Conservation (phyloP, 345 rosid species). For the Triadica sebifera region DNA sequence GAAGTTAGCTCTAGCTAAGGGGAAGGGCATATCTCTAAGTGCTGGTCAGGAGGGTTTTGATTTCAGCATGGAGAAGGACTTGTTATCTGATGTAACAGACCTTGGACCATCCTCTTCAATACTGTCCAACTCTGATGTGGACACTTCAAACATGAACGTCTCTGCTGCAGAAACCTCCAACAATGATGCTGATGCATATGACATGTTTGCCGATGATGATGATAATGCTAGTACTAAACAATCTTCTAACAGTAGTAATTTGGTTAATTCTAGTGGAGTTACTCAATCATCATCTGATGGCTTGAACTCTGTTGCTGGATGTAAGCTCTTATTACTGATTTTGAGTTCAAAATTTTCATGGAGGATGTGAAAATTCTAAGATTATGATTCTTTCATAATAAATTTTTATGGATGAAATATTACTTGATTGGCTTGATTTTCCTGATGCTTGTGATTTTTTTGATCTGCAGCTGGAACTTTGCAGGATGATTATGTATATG, state of each 20-base stretch:
- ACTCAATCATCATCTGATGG: slow-evolving; percentile 34
- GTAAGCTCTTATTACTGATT: slow-evolving; percentile 29
- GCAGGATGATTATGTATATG: slow-evolving; percentile 69
- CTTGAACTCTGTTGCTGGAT: slow-evolving; percentile 25
- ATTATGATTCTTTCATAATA: neutral
- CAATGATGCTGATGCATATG: slow-evolving; percentile 47
- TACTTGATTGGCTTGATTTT: slow-evolving; percentile 1
- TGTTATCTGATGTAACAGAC: slow-evolving; percentile 23
- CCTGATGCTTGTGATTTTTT: slow-evolving; percentile 1
- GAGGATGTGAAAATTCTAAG: neutral
- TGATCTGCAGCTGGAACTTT: slow-evolving; percentile 51
- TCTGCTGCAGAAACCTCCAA: slow-evolving; percentile 28
- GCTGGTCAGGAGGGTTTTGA: slow-evolving; percentile 19
- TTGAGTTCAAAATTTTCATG: neutral
- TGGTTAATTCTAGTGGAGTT: slow-evolving; percentile 25
- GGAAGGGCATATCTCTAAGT: slow-evolving; percentile 27
- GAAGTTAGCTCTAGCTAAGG: slow-evolving; percentile 58
- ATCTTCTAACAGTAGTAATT: slow-evolving; percentile 31
- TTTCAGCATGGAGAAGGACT: slow-evolving; percentile 13
- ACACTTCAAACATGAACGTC: slow-evolving; percentile 27
- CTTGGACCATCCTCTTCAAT: slow-evolving; percentile 29
- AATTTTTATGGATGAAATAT: neutral
- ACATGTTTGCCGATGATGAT: slow-evolving; percentile 89
- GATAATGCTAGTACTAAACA: slow-evolving; percentile 37
- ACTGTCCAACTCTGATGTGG: slow-evolving; percentile 21